Evolutionary conservation across 768 basidiomycete species (phyloP), one percentile per base, ranked within the genome.

Genomic region (Infundibulicybe gibba): DNA sequence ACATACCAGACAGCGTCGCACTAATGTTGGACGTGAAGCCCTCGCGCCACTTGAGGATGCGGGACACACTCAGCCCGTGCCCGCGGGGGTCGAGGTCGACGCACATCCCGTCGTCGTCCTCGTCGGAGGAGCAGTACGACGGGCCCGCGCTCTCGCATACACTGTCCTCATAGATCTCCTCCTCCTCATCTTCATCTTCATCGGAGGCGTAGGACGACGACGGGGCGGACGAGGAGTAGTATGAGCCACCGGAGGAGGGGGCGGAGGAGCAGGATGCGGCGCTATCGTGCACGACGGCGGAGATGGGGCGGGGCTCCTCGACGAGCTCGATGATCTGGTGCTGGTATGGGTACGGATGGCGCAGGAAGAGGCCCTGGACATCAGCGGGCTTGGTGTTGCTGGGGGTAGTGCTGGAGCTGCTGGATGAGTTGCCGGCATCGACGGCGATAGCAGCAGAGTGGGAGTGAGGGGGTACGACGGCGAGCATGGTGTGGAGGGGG

Each of bases 251-350:
- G 6, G 70, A 67, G 31, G 64, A 65, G 15, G 67, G 68, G 6
- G 70, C 67, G 30, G 64, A 65, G 15, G 67, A 69, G 45, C 25
- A 25, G 3, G 65, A 71, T 1, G 72, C 63, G 16, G 64, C 59
- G 32, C 60, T 64, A 55, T 55, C 63, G 58, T 58, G 52, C 37
- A 68, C 61, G 47, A 65, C 66, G 50, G 64, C 75, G 40, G 68
- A 61, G 38, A 72, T 64, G 41, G 56, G 67, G 34, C 70, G 74
- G 0, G 78, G 61, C 6, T 75, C 81, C 57, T 88, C 86, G 42
- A 81, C 79, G 63, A 88, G 85, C 66, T 87, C 79, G 43, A 89
- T 88, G 67, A 87, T 80, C 60, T 83, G 77, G 16, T 81, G 64
- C 16, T 75, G 61, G 60, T 77, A 73, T 1, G 75, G 61, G 60